Evolutionary conservation across 2,329 filamentous ascomycete species (phyloP), one percentile per base, ranked within the genome.

Genomic region (Fusarium nygamai): DNA sequence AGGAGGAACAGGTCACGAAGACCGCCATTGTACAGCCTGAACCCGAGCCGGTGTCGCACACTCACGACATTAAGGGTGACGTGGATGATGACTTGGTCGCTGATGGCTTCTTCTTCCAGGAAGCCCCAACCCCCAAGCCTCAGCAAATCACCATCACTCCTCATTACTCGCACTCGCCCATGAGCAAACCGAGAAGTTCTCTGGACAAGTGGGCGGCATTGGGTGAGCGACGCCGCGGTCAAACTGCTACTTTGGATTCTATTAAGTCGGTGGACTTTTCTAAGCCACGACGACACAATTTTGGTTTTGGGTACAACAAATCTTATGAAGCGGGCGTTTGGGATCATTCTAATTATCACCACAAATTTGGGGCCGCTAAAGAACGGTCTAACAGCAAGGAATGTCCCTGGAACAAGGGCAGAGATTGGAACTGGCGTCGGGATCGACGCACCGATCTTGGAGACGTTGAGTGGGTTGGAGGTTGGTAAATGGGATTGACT

Each of bases 391-490:
- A 47, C 53, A 70, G 79, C 68, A 86, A 86, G 80, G 87, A 86
- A 64, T 89, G 87, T 81, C 88, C 88, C 67, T 88, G 88, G 86
- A 87, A 83, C 73, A 89, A 88, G 80, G 86, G 86, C 74, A 87
- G 88, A 85, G 89, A 91, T 83, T 87, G 86, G 85, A 89, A 88
- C 74, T 90, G 89, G 88, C 88, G 89, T 80, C 86, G 89, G 80
- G 91, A 92, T 73, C 86, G 85, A 80, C 88, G 88, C 77, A 83
- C 87, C 80, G 92, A 93, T 85, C 89, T 94, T 82, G 92, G 92
- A 81, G 93, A 96, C 81, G 85, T 95, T 87, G 95, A 97, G 90
- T 97, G 96, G 92, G 94, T 98, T 91, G 95, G 95, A 87, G 94
- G 93, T 85, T 97, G 94, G 91, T 91, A 93, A 83, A 74, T 19